These are phyloP conservation scores for Amesomyces nigricolor DNA, from an alignment of 2,329 filamentous ascomycete species.

Conservation along the genomic window DNA sequence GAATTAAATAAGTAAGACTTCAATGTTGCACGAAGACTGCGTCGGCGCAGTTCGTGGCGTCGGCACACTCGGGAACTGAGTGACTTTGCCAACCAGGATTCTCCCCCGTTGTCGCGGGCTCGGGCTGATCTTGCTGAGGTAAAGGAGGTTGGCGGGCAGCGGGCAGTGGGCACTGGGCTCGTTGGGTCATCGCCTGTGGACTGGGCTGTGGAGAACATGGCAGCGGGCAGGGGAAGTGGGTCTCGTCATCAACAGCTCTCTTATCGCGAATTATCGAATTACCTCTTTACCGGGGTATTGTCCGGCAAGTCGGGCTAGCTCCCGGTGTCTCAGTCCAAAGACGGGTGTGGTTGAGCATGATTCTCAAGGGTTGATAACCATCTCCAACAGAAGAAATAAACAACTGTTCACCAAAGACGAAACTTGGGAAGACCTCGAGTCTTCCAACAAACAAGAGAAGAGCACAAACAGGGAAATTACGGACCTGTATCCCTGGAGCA, in stretches of 20 bases:
- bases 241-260: not conserved
- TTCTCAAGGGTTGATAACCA: too few species aligned
- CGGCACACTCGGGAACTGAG: not conserved
- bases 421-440: too few species aligned
- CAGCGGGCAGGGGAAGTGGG: not conserved
- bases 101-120: not conserved
- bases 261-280: not conserved
- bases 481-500: too few species aligned
- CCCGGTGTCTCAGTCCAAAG: not conserved
- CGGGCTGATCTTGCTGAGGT: not conserved
- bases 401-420: too few species aligned
- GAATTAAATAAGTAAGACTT: too few species aligned
- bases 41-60: not conserved
- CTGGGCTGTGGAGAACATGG: not conserved
- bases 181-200: not conserved
- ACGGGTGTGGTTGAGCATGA: not conserved
- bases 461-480: too few species aligned
- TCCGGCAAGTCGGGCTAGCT: not conserved
- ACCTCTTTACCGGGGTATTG: not conserved
- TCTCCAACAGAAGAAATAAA: too few species aligned
- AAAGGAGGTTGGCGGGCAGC: conserved; percentile 3
- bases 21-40: too few species aligned
- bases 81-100: not conserved
- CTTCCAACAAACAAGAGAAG: too few species aligned
- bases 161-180: not conserved